Evolutionary conservation across 139 green algal genomes (phyloP).

Genomic region (Yamagishiella unicocca): DNA sequence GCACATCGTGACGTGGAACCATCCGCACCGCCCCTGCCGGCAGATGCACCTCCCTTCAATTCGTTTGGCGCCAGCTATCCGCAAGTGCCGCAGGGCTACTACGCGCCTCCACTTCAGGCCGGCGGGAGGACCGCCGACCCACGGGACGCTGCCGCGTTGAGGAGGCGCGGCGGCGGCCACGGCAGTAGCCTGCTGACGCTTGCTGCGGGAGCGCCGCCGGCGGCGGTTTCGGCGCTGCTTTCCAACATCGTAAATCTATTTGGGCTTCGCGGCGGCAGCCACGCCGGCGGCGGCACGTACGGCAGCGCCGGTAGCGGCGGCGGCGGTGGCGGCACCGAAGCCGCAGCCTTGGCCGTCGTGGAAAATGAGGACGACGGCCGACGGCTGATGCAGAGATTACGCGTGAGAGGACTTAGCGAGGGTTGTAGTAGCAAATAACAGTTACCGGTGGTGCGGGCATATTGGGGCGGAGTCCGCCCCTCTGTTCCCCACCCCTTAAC

Average conservation of each 20-base stretch:
- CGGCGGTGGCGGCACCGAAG: background rate
- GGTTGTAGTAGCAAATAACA: no score
- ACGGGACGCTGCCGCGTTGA: background rate
- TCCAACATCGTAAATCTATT: background rate
- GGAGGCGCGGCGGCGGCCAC: background rate
- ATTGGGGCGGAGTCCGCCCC: no score
- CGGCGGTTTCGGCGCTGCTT: conserved; percentile 3
- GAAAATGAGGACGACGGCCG: background rate
- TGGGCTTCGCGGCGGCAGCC: background rate
- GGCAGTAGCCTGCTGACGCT: background rate
- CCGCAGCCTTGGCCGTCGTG: background rate
- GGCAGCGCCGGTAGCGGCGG: no score
- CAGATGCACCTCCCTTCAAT: background rate
- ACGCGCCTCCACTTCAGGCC: background rate
- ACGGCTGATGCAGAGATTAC: background rate
- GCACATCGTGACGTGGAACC: background rate
- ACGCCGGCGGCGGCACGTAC: background rate
- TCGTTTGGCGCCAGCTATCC: background rate
- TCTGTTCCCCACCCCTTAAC: no score
- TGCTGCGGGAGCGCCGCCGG: background rate
- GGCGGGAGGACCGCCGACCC: background rate
- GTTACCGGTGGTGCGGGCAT: no score
- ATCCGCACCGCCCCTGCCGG: background rate
- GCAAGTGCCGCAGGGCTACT: background rate
- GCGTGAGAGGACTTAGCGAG: background rate